Conservation (phyloP, 176 grass and related monocot genomes). For the Oropetium thomaeum region DNA sequence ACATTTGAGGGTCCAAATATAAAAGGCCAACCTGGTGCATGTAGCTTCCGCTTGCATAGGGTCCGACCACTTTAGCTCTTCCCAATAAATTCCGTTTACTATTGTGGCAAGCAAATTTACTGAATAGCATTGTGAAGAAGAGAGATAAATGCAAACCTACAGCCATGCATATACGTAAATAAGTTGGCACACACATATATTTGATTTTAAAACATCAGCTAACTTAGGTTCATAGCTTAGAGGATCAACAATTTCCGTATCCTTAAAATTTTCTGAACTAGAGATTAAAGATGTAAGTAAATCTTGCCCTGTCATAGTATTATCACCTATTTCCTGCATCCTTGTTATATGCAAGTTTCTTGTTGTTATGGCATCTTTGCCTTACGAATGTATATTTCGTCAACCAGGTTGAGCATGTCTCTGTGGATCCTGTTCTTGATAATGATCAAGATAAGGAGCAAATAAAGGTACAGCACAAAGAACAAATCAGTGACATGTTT, state of each 20-base stretch:
- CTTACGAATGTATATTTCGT: neutral
- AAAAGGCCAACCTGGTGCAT: too few relatives aligned
- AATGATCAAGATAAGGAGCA: conserved; percentile 52
- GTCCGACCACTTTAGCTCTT: too few relatives aligned
- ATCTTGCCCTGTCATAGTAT: neutral
- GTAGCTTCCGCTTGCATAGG: too few relatives aligned
- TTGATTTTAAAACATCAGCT: neutral
- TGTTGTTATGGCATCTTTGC: conserved; percentile 13
- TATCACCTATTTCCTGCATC: conserved; percentile 3
- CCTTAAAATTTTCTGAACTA: conserved; percentile 9
- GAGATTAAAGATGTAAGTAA: neutral
- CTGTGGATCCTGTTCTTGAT: conserved; percentile 41
- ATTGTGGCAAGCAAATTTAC: neutral
- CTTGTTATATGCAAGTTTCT: neutral
- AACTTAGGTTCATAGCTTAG: neutral
- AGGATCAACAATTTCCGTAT: neutral
- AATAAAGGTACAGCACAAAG: conserved; percentile 55
- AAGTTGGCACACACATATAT: neutral
- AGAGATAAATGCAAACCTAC: neutral
- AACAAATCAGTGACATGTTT: conserved; percentile 4
- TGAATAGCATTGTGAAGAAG: neutral
- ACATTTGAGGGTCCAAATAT: neutral
- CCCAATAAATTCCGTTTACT: neutral
- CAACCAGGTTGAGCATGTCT: conserved; percentile 70
- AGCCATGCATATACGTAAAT: neutral